Evolutionary conservation across 192 early-diverging fungal species (phyloP), one percentile per base, ranked within the genome.

Genomic region (Tieghemiomyces parasiticus): DNA sequence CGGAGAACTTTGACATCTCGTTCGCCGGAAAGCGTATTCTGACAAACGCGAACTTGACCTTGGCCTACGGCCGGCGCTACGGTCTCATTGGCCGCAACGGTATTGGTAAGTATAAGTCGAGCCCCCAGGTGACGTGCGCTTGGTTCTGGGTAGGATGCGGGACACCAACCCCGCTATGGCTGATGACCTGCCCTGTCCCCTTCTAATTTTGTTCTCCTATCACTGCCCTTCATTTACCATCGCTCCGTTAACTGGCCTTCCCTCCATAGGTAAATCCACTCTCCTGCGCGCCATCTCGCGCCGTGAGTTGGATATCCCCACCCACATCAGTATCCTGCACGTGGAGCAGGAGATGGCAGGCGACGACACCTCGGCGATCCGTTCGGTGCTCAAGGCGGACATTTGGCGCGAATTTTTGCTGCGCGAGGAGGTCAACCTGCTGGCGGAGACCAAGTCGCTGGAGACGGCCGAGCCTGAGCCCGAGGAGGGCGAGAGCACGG

Each of bases 311-410:
- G 73, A 74, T 19, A 79, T 94, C 20, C 92, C 93, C 32, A 77
- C 80, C 0, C 91, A 99, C 66, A 93, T 99, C 62, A 82, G 85
- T 58, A 87, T 99, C 61, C 71, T 97, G 60, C 91, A 97, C 76
- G 96, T 99, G 46, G 96, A 99, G 65, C 96, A 99, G 66, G 96
- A 99, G 71, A 92, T 99, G 78, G 72, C 72, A 51, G 94, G 92
- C 63, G 93, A 90, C 63, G 91, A 93, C 65, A 91, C 82, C 0
- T 63, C 76, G 13, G 94, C 93, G 8, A 66, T 99, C 31, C 73
- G 81, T 49, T 89, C 92, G 47, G 96, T 99, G 47, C 75, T 99
- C 24, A 77, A 87, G 69, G 93, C 93, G 20, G 96, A 99, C 71
- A 71, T 83, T 25, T 95, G 91, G 82, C 88, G 96, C 58, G 87